These are phyloP conservation scores for Encephalitozoon cuniculi DNA, from an alignment of 371 early-diverging fungal genomes.

Conservation along the genomic window DNA sequence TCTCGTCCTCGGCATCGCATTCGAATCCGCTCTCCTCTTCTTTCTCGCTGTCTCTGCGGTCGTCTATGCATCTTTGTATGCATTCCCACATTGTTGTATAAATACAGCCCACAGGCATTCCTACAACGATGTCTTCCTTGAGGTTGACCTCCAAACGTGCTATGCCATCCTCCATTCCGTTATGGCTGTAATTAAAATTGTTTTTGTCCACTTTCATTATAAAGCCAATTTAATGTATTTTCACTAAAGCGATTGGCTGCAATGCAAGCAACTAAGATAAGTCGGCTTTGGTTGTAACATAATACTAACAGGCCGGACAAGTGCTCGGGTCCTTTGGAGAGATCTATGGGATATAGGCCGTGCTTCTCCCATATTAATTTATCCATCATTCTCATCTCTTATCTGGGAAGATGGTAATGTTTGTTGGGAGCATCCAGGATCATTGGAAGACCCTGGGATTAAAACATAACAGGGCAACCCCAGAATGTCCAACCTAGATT, in stretches of 20 bases:
- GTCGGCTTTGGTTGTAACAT: too few species aligned
- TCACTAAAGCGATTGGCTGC: not conserved
- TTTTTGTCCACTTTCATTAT: not conserved
- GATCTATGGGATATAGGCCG: too few species aligned
- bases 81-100: not conserved
- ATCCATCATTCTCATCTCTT: too few species aligned
- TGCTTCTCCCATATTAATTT: too few species aligned
- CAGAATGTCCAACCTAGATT: conserved; percentile 60
- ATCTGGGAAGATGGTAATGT: not conserved
- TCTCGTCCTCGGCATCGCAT: not conserved
- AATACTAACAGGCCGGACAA: too few species aligned
- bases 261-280: not conserved
- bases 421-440: not conserved
- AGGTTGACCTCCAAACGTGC: not conserved
- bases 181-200: not conserved
- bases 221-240: not conserved
- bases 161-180: not conserved
- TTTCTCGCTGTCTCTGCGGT: not conserved
- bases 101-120: not conserved
- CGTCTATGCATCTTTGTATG: not conserved
- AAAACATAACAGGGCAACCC: not conserved
- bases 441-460: not conserved
- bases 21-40: not conserved
- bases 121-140: not conserved
- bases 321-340: too few species aligned